Conservation (phyloP, 805 yeast species). For the Candida caryicola region DNA sequence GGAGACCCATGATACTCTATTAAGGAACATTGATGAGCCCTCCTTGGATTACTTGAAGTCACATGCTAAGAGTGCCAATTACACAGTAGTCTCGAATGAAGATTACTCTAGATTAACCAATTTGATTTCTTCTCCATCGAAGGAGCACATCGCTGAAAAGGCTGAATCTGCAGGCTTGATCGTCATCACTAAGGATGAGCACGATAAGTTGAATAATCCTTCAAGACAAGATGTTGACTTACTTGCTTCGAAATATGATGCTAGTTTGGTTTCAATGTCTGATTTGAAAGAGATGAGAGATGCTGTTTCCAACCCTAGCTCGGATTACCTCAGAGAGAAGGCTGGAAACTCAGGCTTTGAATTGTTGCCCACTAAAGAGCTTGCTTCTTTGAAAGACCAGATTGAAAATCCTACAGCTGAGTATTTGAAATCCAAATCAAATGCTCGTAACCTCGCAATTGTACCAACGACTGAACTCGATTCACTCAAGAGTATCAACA, state of each 20-base stretch:
- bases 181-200: slow-evolving; percentile 16
- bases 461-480: slow-evolving; percentile 6
- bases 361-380: background rate
- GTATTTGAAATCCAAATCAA: slow-evolving; percentile 16
- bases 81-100: slow-evolving; percentile 11
- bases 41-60: slow-evolving; percentile 24
- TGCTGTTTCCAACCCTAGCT: slow-evolving; percentile 7
- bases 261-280: slow-evolving; percentile 5
- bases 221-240: slow-evolving; percentile 6
- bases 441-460: slow-evolving; percentile 2
- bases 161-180: slow-evolving; percentile 13
- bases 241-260: slow-evolving; percentile 4
- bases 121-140: slow-evolving; percentile 12
- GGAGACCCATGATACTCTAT: slow-evolving; percentile 1
- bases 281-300: slow-evolving; percentile 7
- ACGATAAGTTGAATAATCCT: slow-evolving; percentile 12
- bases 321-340: slow-evolving; percentile 7
- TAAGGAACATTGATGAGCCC: slow-evolving; percentile 18
- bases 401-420: slow-evolving; percentile 21
- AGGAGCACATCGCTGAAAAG: slow-evolving; percentile 14
- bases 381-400: background rate
- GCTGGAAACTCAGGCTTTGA: background rate
- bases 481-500: slow-evolving; percentile 6
- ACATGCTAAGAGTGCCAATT: slow-evolving; percentile 17
- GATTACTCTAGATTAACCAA: slow-evolving; percentile 13